These are phyloP conservation scores for Neodidymelliopsis sp. DNA, from an alignment of 2,329 filamentous ascomycete species.

Conservation along the genomic window DNA sequence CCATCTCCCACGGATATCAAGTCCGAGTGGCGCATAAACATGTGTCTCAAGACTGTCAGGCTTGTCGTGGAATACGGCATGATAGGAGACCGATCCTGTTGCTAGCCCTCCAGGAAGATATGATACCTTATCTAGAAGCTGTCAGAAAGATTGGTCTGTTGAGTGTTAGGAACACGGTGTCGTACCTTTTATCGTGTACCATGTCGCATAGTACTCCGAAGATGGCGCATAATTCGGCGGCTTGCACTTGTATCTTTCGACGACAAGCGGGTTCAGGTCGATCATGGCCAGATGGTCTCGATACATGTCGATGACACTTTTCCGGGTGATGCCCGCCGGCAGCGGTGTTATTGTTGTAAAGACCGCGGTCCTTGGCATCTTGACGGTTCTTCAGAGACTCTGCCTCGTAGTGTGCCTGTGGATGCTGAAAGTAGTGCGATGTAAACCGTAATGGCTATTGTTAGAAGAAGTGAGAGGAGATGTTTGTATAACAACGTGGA, in stretches of 20 bases:
- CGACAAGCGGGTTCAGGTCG: conserved; percentile 83
- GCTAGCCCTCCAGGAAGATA: conserved; percentile 74
- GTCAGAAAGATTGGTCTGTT: conserved; percentile 14
- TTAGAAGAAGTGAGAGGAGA: conserved; percentile 19
- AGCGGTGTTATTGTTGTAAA: conserved; percentile 84
- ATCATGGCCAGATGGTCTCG: conserved; percentile 85
- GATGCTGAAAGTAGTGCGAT: conserved; percentile 2
- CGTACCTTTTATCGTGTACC: conserved; percentile 69
- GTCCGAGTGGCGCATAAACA: conserved; percentile 80
- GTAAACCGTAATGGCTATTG: no score
- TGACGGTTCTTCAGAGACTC: conserved; percentile 22
- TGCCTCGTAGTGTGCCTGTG: conserved; percentile 4
- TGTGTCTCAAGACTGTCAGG: conserved; percentile 79
- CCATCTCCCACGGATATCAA: conserved; percentile 83
- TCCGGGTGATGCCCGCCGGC: conserved; percentile 70
- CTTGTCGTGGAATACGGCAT: conserved; percentile 80
- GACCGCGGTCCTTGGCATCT: conserved; percentile 73
- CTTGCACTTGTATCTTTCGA: conserved; percentile 72
- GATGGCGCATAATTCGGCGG: conserved; percentile 70
- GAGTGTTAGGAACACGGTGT: no score
- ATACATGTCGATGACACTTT: conserved; percentile 76
- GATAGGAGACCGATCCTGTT: conserved; percentile 76
- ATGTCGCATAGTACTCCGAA: conserved; percentile 75
- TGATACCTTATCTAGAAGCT: conserved; percentile 68
- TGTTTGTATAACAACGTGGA: conserved; percentile 28